phyloP scores from a whole-genome alignment of 768 basidiomycete genomes.

The Dioszegia aurantiaca region DNA sequence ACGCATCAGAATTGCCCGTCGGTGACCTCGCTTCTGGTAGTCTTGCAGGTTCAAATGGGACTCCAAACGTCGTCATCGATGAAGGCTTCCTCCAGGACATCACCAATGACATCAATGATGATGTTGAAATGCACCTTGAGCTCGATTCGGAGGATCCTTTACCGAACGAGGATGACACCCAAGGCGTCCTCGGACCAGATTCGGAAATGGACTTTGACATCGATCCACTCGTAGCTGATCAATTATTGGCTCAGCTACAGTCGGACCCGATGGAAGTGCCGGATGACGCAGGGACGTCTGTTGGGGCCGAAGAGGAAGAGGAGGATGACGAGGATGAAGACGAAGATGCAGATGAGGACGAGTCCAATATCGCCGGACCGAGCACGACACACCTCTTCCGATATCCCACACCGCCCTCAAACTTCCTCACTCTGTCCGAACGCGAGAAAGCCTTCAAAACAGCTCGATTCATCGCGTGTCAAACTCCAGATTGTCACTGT shows the following conservation, averaged over 20 bases:
- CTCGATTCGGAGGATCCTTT: slow-evolving; percentile 1
- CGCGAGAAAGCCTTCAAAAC: slow-evolving; percentile 59
- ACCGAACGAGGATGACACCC: background rate
- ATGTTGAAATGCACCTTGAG: slow-evolving; percentile 14
- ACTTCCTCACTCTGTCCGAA: slow-evolving; percentile 27
- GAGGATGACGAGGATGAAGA: slow-evolving; percentile 15
- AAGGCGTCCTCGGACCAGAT: too few relatives aligned
- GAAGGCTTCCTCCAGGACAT: slow-evolving; percentile 15
- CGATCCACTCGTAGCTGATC: slow-evolving; percentile 5
- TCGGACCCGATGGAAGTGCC: slow-evolving; percentile 7
- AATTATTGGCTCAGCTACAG: slow-evolving; percentile 1
- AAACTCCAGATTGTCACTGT: slow-evolving; percentile 62
- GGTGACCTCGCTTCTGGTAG: background rate
- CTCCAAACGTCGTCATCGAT: slow-evolving; percentile 10
- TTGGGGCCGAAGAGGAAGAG: slow-evolving; percentile 14
- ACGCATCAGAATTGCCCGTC: background rate
- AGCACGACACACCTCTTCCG: slow-evolving; percentile 4
- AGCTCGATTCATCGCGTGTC: slow-evolving; percentile 74
- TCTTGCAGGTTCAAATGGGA: background rate
- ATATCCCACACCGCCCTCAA: slow-evolving; percentile 29
- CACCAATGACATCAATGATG: slow-evolving; percentile 11
- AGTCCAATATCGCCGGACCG: slow-evolving; percentile 8
- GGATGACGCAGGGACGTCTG: background rate
- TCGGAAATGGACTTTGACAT: slow-evolving; percentile 17
- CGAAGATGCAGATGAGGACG: slow-evolving; percentile 17